A percentile compares a stretch with the other conserved stretches of the same genome.
Evolutionary conservation across 192 early-diverging fungal species (phyloP).

Genomic region (Coemansia asiatica): DNA sequence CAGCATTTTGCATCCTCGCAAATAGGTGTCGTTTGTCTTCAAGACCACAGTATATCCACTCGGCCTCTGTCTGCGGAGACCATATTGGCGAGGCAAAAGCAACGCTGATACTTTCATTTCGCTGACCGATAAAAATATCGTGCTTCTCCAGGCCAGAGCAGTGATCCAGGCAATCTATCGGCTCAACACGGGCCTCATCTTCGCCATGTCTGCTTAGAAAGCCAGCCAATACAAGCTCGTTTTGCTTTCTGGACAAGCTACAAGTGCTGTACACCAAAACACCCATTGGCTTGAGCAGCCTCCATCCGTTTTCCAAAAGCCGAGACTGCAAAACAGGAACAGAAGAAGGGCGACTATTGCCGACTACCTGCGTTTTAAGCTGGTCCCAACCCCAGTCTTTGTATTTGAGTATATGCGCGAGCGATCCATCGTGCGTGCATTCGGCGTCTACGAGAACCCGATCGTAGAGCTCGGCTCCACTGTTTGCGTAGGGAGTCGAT

Average conservation of each 20-base stretch:
- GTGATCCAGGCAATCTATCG: constrained; percentile 3
- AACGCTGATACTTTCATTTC: background rate
- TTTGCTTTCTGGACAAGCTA: constrained; percentile 73
- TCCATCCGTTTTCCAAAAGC: constrained; percentile 77
- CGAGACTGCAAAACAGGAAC: constrained; percentile 60
- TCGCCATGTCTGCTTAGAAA: constrained; percentile 60
- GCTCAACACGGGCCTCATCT: constrained; percentile 33
- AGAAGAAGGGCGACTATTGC: constrained; percentile 58
- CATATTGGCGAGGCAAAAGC: constrained; percentile 9
- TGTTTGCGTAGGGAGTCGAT: constrained; percentile 58
- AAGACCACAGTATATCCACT: constrained; percentile 15
- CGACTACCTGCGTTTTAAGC: constrained; percentile 75
- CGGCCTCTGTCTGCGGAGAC: constrained; percentile 12
- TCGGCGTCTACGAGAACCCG: constrained; percentile 70
- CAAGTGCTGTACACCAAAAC: constrained; percentile 89
- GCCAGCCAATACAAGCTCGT: constrained; percentile 82
- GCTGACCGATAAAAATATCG: background rate
- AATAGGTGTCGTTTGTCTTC: constrained; percentile 9
- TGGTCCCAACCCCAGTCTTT: constrained; percentile 75
- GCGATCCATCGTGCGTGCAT: constrained; percentile 93
- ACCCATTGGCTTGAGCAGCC: constrained; percentile 70
- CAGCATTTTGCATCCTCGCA: constrained; percentile 24
- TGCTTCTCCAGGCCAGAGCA: no score
- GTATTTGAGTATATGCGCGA: constrained; percentile 78
- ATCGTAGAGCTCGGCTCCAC: constrained; percentile 59